A percentile compares a stretch with the other conserved stretches of the same genome.
Conservation (phyloP, 2,329 filamentous ascomycete species). For the Hypoxylon sp. region DNA sequence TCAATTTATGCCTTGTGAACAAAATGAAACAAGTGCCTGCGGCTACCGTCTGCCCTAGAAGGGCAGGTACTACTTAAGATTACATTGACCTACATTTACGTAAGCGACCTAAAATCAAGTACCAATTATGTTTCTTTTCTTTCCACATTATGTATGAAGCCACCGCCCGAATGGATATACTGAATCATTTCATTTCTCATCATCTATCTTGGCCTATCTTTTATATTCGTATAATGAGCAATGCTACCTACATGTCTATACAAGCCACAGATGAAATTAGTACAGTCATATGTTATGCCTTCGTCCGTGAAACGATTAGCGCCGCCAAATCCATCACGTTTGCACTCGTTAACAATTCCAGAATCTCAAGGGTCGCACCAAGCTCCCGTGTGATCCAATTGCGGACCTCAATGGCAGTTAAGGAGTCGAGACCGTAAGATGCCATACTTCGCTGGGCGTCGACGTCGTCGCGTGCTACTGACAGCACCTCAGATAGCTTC, state of each 20-base stretch:
- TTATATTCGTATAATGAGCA: background rate
- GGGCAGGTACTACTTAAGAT: background rate
- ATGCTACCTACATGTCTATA: constrained; percentile 6
- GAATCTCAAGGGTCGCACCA: constrained; percentile 42
- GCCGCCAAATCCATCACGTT: constrained; percentile 41
- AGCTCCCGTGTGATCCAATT: constrained; percentile 46
- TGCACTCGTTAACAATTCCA: constrained; percentile 44
- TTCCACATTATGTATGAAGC: too few species aligned
- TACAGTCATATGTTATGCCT: constrained; percentile 19
- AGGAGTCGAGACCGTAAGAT: constrained; percentile 42
- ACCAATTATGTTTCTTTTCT: background rate
- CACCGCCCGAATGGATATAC: background rate
- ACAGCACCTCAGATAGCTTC: constrained; percentile 51
- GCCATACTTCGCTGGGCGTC: constrained; percentile 45
- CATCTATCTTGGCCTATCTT: background rate
- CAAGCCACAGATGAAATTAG: background rate
- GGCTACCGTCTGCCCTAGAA: too few species aligned
- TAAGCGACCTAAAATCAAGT: background rate
- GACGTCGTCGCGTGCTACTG: constrained; percentile 42
- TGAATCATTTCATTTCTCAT: background rate
- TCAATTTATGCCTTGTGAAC: background rate
- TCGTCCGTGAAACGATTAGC: constrained; percentile 42
- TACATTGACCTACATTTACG: too few species aligned
- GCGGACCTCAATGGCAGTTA: constrained; percentile 44
- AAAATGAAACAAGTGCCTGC: too few species aligned